Conservation (phyloP, 2,329 filamentous ascomycete species). For the Penicillium janthinellum region DNA sequence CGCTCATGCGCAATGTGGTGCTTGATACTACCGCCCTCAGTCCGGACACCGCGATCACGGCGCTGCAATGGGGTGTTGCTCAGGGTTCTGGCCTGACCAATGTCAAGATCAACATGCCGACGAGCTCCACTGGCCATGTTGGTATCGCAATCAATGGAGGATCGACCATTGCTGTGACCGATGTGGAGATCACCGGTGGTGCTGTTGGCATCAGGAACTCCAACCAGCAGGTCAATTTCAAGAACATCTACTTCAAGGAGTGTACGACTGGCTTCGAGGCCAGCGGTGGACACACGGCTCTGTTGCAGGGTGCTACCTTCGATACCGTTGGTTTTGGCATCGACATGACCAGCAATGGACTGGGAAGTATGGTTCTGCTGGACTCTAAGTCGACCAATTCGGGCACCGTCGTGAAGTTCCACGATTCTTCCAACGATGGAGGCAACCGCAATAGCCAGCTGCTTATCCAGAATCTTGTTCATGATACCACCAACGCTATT, state of each 20-base stretch:
- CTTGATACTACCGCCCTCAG: constrained; percentile 40
- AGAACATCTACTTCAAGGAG: constrained; percentile 60
- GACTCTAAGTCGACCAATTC: constrained; percentile 26
- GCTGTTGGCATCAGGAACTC: constrained; percentile 34
- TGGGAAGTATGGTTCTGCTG: constrained; percentile 23
- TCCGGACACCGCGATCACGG: constrained; percentile 29
- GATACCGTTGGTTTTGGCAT: constrained; percentile 24
- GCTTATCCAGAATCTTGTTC: constrained; percentile 20
- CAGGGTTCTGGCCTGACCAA: constrained; percentile 45
- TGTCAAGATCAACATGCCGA: constrained; percentile 42
- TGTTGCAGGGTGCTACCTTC: constrained; percentile 26
- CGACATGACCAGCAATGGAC: constrained; percentile 22
- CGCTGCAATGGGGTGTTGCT: constrained; percentile 44
- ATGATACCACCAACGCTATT: constrained; percentile 22
- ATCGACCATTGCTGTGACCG: constrained; percentile 31
- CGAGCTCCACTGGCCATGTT: constrained; percentile 33
- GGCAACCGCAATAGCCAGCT: constrained; percentile 22
- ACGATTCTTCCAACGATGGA: constrained; percentile 29
- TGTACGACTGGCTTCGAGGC: constrained; percentile 55
- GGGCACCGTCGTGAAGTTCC: constrained; percentile 20
- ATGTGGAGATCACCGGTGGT: constrained; percentile 32
- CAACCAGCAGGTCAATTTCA: constrained; percentile 44
- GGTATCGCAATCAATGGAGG: constrained; percentile 35
- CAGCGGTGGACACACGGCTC: constrained; percentile 26
- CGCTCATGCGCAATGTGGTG: constrained; percentile 42